Conservation (phyloP, 2,329 filamentous ascomycete species). For the Pseudocercospora macadamiae region DNA sequence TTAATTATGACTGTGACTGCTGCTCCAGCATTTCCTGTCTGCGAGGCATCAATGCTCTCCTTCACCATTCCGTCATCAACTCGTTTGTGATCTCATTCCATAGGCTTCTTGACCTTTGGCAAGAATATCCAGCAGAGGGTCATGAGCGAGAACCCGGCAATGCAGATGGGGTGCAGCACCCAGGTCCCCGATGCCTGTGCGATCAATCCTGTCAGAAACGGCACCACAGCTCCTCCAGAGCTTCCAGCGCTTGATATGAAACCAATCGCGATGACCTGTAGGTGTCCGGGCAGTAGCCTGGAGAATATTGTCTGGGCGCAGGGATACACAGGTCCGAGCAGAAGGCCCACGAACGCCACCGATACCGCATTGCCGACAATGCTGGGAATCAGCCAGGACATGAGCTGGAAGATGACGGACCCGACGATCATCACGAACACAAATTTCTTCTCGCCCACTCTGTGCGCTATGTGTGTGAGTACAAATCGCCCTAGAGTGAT, state of each 20-base stretch:
- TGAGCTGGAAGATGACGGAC: conserved; percentile 69
- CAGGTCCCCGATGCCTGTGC: conserved; percentile 65
- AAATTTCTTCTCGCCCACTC: conserved; percentile 70
- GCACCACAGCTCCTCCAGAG: conserved; percentile 68
- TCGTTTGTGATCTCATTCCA: neutral
- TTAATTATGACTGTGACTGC: no score
- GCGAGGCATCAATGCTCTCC: no score
- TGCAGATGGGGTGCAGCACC: conserved; percentile 67
- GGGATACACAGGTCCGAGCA: conserved; percentile 79
- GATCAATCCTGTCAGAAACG: conserved; percentile 66
- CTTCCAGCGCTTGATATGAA: conserved; percentile 72
- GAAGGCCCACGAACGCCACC: conserved; percentile 65
- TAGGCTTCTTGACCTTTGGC: conserved; percentile 58
- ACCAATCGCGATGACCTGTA: conserved; percentile 66
- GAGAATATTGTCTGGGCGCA: conserved; percentile 69
- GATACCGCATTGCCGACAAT: conserved; percentile 54
- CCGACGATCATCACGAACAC: conserved; percentile 66
- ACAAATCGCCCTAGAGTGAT: conserved; percentile 60
- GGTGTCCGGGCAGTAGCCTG: conserved; percentile 59
- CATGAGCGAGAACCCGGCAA: conserved; percentile 68
- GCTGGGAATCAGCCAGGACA: conserved; percentile 64
- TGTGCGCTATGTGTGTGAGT: conserved; percentile 67
- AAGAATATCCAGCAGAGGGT: conserved; percentile 65
- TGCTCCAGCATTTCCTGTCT: no score
- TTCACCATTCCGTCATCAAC: no score